phyloP scores from a whole-genome alignment of 805 yeast genomes.

The Saccharomycopsis sp. region DNA sequence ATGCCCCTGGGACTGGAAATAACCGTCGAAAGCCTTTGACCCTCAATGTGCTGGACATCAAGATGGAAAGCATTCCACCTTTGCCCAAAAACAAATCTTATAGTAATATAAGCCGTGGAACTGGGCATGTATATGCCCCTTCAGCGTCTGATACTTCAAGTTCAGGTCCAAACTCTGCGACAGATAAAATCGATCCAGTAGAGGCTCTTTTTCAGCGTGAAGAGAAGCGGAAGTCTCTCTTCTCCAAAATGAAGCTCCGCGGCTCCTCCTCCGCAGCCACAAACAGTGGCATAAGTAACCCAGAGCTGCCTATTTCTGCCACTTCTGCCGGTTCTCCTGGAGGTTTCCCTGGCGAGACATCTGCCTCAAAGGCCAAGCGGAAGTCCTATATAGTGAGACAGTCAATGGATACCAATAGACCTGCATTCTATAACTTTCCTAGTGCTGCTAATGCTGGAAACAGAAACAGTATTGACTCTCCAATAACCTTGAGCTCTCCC shows the following conservation, averaged over 20 bases:
- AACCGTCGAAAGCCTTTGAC: not conserved
- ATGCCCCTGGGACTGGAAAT: slow-evolving; percentile 4
- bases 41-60: not conserved
- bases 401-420: not conserved
- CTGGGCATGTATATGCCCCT: not conserved
- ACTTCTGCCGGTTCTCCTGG: not conserved
- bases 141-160: not conserved
- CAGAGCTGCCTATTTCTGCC: not conserved
- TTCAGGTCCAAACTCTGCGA: not conserved
- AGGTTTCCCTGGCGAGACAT: not conserved
- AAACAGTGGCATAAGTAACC: not conserved
- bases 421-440: not conserved
- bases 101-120: not conserved
- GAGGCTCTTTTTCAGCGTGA: slow-evolving; percentile 13
- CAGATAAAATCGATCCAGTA: slow-evolving; percentile 12
- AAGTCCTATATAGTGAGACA: not conserved
- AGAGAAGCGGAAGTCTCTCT: slow-evolving; percentile 7
- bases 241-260: slow-evolving; percentile 2
- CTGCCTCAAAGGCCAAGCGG: not conserved
- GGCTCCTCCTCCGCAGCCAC: too few species aligned
- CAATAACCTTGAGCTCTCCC: slow-evolving; percentile 6
- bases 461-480: not conserved
- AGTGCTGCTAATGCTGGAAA: not conserved
- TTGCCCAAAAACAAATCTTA: slow-evolving; percentile 2
- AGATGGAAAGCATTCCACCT: slow-evolving; percentile 8